Percentiles rank a stretch among this genome's conserved stretches.
phyloP scores from a whole-genome alignment of 192 early-diverging fungal species.

The Umbelopsis sp. region DNA sequence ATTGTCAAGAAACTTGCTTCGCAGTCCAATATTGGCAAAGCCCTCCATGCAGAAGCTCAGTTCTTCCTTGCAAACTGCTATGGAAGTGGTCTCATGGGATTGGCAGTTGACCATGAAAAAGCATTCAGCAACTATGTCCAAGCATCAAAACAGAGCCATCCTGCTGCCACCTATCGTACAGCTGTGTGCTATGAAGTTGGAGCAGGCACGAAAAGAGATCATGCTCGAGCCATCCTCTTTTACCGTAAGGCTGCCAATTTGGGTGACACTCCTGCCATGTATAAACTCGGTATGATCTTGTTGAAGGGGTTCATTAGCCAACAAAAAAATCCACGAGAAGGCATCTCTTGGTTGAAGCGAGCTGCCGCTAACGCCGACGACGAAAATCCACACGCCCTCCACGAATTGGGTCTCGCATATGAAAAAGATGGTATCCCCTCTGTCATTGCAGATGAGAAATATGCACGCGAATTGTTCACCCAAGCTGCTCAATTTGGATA shows the following conservation, averaged over 20 bases:
- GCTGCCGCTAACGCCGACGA: conserved; percentile 89
- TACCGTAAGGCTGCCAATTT: conserved; percentile 91
- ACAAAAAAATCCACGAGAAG: conserved; percentile 82
- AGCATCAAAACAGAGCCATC: conserved; percentile 90
- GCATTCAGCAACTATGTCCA: conserved; percentile 92
- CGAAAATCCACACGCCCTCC: conserved; percentile 89
- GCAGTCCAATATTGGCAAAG: conserved; percentile 63
- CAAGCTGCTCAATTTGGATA: conserved; percentile 93
- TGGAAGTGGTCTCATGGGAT: conserved; percentile 79
- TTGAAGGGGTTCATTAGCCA: conserved; percentile 83
- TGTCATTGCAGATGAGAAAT: conserved; percentile 77
- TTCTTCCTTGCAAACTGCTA: conserved; percentile 92
- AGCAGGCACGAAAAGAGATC: conserved; percentile 88
- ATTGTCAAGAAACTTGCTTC: conserved; percentile 83
- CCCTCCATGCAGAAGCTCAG: conserved; percentile 84
- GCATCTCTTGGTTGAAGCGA: conserved; percentile 91
- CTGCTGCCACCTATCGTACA: conserved; percentile 89
- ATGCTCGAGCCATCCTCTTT: conserved; percentile 80
- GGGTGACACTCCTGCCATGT: conserved; percentile 94
- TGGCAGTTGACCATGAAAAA: conserved; percentile 80
- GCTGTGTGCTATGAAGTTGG: conserved; percentile 97
- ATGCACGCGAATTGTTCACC: conserved; percentile 91
- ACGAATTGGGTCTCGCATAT: conserved; percentile 88
- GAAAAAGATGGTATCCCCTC: conserved; percentile 74
- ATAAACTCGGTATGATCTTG: conserved; percentile 93